Evolutionary conservation across 495 filamentous ascomycete genomes (phyloP), one percentile per base, ranked within the genome.

Genomic region (Lineolata rhizophorae): DNA sequence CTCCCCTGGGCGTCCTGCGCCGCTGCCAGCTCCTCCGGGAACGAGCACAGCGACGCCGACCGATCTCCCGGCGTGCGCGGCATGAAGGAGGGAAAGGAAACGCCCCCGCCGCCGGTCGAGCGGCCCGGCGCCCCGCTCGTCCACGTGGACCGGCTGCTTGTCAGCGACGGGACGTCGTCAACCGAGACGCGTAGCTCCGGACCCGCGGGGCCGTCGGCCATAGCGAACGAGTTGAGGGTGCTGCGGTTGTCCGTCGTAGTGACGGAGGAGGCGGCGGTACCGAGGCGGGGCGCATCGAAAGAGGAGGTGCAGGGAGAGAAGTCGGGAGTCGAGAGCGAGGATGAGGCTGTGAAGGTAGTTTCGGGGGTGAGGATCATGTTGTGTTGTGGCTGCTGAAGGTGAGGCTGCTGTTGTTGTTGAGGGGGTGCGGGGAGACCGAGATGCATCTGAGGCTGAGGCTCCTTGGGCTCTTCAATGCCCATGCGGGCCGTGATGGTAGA

Each of bases 161-260:
- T 83, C 18, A 92, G 52, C 19, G 82, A 91, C 4, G 83, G 83
- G 8, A 85, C 76, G 52, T 83, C 79, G 35, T 91, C 82, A 15
- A 81, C 63, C 4, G 83, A 91, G 13, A 72, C 61, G 31, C 81
- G 73, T 9, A 72, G 37, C 18, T 72, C 67, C 10, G 67, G 67
- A 4, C 66, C 64, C 19, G 67, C 66, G 32, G 75, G 70, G 20
- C 67, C 65, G 42, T 72, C 57, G 4, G 66, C 49, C 4, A 72
- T 46, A 3, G 73, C 22, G 16, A 30, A 30, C 8, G 30, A 19
- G 6, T 5, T 62, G 37, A 67, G 56, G 54, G 72, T 57, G 46
- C 57, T 64, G 15, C 67, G 67, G 24, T 72, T 70, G 35, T 83
- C 73, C 9, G 28, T 30, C n/a, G n/a, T n/a, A 2, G 63, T 70